Evolutionary conservation across 768 basidiomycete genomes (phyloP).

Genomic region (Tulasnella sp.): DNA sequence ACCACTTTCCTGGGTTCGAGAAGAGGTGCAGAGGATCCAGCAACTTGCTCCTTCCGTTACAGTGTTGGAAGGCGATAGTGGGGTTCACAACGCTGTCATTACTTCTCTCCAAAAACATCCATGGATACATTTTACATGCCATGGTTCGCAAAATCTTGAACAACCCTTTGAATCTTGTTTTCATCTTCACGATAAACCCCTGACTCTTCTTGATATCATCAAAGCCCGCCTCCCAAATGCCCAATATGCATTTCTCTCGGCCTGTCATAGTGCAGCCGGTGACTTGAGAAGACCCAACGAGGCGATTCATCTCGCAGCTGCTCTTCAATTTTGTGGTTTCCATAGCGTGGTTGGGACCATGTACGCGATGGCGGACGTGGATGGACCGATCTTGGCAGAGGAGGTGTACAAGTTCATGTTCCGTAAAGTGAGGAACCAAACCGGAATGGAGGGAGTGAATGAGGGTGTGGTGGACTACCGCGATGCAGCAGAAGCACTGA

Average conservation of each 20-base stretch:
- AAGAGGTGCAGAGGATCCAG: neutral
- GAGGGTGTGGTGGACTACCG: neutral
- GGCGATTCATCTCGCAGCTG: neutral
- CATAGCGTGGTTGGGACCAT: slow-evolving; percentile 3
- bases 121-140: neutral
- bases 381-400: neutral
- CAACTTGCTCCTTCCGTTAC: neutral
- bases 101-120: neutral
- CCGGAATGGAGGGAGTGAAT: too few species aligned
- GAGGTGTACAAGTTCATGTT: neutral
- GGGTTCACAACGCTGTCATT: neutral
- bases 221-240: neutral
- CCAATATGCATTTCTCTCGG: neutral
- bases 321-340: neutral
- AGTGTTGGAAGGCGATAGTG: neutral
- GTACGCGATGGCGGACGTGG: neutral
- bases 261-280: neutral
- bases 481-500: neutral
- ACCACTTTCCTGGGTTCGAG: neutral
- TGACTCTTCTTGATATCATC: neutral
- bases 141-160: neutral
- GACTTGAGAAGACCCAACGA: neutral
- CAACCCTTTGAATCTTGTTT: neutral
- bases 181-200: neutral
- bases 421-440: too few species aligned